Conservation (phyloP, 345 rosid genomes). For the Gossypium herbaceum region DNA sequence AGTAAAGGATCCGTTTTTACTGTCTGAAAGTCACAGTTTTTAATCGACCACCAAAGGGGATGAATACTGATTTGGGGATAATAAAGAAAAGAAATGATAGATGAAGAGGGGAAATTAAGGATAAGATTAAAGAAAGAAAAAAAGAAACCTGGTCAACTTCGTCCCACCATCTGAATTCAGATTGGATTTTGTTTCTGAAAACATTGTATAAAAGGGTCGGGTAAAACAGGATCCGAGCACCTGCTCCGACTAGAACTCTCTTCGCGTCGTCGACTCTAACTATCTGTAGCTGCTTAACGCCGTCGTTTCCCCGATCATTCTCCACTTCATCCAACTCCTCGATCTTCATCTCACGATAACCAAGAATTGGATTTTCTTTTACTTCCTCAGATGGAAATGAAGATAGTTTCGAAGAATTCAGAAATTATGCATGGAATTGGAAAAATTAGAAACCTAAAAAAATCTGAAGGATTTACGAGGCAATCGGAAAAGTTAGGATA, state of each 20-base stretch:
- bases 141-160: constrained; percentile 50
- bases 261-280: constrained; percentile 42
- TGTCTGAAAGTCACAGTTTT: background rate
- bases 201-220: constrained; percentile 67
- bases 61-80: too few species aligned
- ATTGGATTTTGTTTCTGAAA: constrained; percentile 50
- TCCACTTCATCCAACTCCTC: constrained; percentile 41
- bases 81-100: background rate
- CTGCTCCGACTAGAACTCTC: constrained; percentile 58
- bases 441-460: background rate
- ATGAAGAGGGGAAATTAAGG: background rate
- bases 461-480: background rate
- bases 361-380: background rate
- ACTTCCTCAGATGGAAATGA: background rate
- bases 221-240: constrained; percentile 59
- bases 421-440: background rate
- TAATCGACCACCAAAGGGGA: background rate
- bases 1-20: background rate
- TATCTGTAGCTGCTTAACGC: constrained; percentile 25
- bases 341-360: constrained; percentile 38
- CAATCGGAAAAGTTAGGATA: background rate
- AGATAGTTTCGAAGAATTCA: background rate
- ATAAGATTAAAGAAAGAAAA: background rate
- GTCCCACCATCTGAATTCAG: constrained; percentile 77
- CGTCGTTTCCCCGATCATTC: constrained; percentile 27